Percentiles rank a stretch among this genome's conserved stretches.
Conservation (phyloP, 257 asterid genomes). For the Salvia hispanica region DNA sequence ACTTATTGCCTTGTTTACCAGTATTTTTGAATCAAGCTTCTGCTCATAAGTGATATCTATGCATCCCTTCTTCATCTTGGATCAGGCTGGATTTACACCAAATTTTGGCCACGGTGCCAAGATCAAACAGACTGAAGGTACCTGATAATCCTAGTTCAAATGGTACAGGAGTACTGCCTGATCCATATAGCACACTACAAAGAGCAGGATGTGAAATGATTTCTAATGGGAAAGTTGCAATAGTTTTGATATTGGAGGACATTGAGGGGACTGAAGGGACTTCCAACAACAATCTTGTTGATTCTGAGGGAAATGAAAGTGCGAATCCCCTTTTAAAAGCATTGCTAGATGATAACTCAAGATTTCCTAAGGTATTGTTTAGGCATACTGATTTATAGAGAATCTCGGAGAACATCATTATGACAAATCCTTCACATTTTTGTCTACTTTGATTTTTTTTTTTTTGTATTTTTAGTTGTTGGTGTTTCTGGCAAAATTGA, state of each 20-base stretch:
- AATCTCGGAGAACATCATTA: slow-evolving; percentile 10
- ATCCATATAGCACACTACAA: slow-evolving; percentile 45
- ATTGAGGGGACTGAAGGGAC: slow-evolving; percentile 30
- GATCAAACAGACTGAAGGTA: slow-evolving; percentile 44
- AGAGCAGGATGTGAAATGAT: slow-evolving; percentile 55
- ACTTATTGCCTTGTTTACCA: background rate
- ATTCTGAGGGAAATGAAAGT: slow-evolving; percentile 40
- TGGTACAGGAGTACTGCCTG: slow-evolving; percentile 42
- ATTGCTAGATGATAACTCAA: slow-evolving; percentile 48
- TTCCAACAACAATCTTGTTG: slow-evolving; percentile 32
- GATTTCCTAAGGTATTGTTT: slow-evolving; percentile 55
- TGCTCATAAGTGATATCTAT: slow-evolving; percentile 20
- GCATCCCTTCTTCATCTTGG: slow-evolving; percentile 15
- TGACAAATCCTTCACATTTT: slow-evolving; percentile 15
- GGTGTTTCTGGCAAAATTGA: slow-evolving; percentile 6
- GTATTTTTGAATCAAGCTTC: slow-evolving; percentile 15
- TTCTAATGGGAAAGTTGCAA: slow-evolving; percentile 70
- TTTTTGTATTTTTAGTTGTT: background rate
- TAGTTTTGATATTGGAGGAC: slow-evolving; percentile 52
- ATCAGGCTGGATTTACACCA: slow-evolving; percentile 47
- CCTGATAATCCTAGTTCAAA: slow-evolving; percentile 40
- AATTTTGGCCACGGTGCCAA: slow-evolving; percentile 48
- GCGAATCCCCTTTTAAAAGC: slow-evolving; percentile 41
- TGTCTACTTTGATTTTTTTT: background rate
- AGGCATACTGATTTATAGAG: slow-evolving; percentile 10